Base-by-base conservation (phyloP, 2,329 filamentous ascomycete genomes). In the Cytospora chrysosperma region DNA sequence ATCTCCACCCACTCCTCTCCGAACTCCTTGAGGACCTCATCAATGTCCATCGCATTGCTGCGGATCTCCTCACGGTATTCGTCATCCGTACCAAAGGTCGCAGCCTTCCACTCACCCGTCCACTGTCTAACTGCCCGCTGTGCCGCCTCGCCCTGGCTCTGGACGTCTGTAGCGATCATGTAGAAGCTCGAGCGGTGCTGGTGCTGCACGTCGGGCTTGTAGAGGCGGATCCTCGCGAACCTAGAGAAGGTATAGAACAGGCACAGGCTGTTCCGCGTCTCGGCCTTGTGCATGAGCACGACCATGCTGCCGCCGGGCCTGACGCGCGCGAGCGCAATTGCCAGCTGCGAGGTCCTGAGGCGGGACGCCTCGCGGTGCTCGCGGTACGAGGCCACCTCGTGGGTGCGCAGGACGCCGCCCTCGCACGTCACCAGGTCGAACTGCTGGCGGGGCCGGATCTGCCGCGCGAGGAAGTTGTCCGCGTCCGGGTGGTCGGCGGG, bases 181-280 rank as follows among this genome's bases (percentile, higher is more conserved):
- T 86, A 86, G 66, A 85, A 86, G 0, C 82, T 84, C 0, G 78
- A 81, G 8, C 78, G 72, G 24, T 71, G 79, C 3, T 68, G 69
- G 64, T 85, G 81, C 4, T 64, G 67, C 1, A 13, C 69, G 2
- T 15, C 67, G 0, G 80, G 81, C 68, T 86, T 86, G 69, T 76
- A 80, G 0, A 84, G 67, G 27, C 65, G 54, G 0, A 85, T 67
- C 0, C 69, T 51, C 0, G 80, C 72, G 61, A 85, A 82, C 24
- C 72, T 69, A 21, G 64, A 68, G 52, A 85, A 81, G 0, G 65
- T 70, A n/a, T 76, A 68, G 13, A 86, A 56, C 0, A 80, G 51
- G 0, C 67, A 53, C 1, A 79, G 70, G 0, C 73, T 77, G 19
- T 75, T 62, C 75, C 74, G 79, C 0, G 68, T 68, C 59, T 85